Base-by-base conservation (phyloP, 2,329 filamentous ascomycete genomes). In the Fusarium keratoplasticum region DNA sequence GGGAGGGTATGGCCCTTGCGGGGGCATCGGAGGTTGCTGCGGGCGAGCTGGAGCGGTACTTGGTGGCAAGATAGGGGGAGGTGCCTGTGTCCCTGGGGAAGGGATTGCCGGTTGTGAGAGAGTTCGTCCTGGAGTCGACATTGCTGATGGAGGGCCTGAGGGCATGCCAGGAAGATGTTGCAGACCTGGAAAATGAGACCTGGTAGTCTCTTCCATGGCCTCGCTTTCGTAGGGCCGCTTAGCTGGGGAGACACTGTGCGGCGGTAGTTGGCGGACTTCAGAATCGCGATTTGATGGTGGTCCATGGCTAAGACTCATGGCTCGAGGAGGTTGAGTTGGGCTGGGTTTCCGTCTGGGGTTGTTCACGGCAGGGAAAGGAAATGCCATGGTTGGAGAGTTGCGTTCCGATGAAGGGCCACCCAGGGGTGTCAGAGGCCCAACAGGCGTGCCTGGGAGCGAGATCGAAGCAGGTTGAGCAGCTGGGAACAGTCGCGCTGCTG, bases 31-130 rank as follows among this genome's bases (percentile, higher is more conserved):
- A 29, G 71, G 72, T 31, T 67, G 71, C 14, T 76, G 77, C 6
- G 63, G 61, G 18, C 64, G 74, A 14, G 69, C 70, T 6, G 75
- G 60, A 22, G 64, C 64, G 27, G 78, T 78, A 27, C 66, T 79
- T 67, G 67, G 65, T 2, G 71, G 66, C 6, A 76, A 66, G 13
- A 71, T 63, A 4, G 80, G 69, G 18, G 77, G 75, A 20, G 80
- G 78, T 8, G 74, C 71, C 44, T 76, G 78, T 10, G 74, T 62
- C 47, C 70, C 75, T 16, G 78, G 79, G 18, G 71, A 69, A n/a
- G 67, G 69, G 13, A 82, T 62, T 25, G 75, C 71, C 10, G 83
- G 78, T n/a, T 86, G 84, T 6, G 84, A 83, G 50, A 82, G 73
- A 25, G 82, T 78, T 52, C 83, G 80, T 57, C 81, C 72, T 6